Conservation (phyloP, 768 basidiomycete species). For the Pluteus cervinus region DNA sequence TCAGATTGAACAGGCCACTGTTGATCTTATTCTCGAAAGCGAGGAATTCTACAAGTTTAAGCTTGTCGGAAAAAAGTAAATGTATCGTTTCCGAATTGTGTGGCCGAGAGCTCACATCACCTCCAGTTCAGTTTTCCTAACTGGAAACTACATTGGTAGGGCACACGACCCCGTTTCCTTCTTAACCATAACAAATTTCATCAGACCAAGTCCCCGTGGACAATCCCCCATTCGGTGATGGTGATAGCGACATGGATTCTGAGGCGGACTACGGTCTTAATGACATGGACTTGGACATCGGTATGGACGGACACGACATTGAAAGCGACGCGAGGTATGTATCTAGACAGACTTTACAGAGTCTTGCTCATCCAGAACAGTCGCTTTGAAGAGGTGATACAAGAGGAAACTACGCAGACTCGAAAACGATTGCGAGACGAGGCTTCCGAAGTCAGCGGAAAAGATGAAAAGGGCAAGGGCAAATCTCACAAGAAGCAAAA, state of each 20-base stretch:
- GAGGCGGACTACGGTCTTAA: constrained; percentile 62
- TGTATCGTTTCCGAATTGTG: constrained; percentile 1
- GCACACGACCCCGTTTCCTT: constrained; percentile 5
- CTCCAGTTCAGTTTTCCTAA: constrained; percentile 63
- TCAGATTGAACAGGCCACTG: constrained; percentile 71
- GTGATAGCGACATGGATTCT: constrained; percentile 44
- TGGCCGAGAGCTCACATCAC: constrained; percentile 8
- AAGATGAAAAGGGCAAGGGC: constrained; percentile 46
- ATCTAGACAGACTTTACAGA: constrained; percentile 1
- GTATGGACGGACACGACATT: constrained; percentile 59
- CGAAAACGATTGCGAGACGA: constrained; percentile 71
- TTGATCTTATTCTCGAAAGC: constrained; percentile 66
- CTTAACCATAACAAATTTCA: constrained; percentile 1
- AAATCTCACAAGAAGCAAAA: constrained; percentile 81
- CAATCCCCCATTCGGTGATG: constrained; percentile 38
- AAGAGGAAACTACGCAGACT: constrained; percentile 36
- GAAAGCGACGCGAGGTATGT: constrained; percentile 51
- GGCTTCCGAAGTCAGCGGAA: constrained; percentile 28
- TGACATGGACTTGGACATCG: constrained; percentile 80
- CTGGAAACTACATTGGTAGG: constrained; percentile 81
- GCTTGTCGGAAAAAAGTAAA: constrained; percentile 78
- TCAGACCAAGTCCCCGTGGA: constrained; percentile 50
- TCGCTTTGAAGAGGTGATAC: constrained; percentile 69
- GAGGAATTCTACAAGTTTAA: constrained; percentile 64
- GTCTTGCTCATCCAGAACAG: constrained; percentile 21